phyloP scores from a whole-genome alignment of 1,284 basidiomycete species.

The Naganishia liquefaciens region DNA sequence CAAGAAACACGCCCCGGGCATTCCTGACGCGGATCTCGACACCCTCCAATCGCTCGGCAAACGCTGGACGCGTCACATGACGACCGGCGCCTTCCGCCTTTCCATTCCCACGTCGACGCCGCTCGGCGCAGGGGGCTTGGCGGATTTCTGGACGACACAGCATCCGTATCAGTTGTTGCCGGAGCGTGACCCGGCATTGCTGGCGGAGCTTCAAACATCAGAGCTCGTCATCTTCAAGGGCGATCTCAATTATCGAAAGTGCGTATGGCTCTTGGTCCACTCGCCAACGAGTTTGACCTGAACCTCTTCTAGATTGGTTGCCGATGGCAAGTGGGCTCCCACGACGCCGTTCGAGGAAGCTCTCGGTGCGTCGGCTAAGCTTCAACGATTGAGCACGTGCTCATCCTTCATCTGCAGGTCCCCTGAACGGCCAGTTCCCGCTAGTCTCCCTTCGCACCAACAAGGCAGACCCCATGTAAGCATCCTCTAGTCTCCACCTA shows the following conservation, averaged over 20 bases:
- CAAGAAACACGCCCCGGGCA: slow-evolving; percentile 59
- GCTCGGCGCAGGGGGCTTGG: slow-evolving; percentile 59
- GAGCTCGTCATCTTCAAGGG: slow-evolving; percentile 93
- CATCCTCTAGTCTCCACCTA: not conserved
- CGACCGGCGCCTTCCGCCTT: slow-evolving; percentile 70
- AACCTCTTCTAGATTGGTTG: slow-evolving; percentile 67
- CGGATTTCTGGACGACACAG: slow-evolving; percentile 82
- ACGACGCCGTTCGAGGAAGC: slow-evolving; percentile 76
- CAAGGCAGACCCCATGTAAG: slow-evolving; percentile 85
- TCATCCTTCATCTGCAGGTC: slow-evolving; percentile 58
- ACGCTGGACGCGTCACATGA: slow-evolving; percentile 74
- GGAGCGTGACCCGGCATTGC: slow-evolving; percentile 62
- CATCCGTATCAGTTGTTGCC: slow-evolving; percentile 81
- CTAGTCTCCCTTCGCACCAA: slow-evolving; percentile 85
- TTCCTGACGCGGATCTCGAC: slow-evolving; percentile 40
- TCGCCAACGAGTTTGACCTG: not conserved
- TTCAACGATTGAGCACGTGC: slow-evolving; percentile 17
- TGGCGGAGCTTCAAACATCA: slow-evolving; percentile 64
- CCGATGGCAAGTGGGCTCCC: slow-evolving; percentile 84
- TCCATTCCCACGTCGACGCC: slow-evolving; percentile 67
- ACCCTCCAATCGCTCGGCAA: slow-evolving; percentile 63
- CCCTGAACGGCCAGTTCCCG: slow-evolving; percentile 74
- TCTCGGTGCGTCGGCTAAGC: slow-evolving; percentile 60
- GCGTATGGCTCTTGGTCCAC: slow-evolving; percentile 42
- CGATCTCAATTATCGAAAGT: slow-evolving; percentile 89